Evolutionary conservation across 116 monocot genomes (phyloP).

Genomic region (Papilionanthe hybrid): DNA sequence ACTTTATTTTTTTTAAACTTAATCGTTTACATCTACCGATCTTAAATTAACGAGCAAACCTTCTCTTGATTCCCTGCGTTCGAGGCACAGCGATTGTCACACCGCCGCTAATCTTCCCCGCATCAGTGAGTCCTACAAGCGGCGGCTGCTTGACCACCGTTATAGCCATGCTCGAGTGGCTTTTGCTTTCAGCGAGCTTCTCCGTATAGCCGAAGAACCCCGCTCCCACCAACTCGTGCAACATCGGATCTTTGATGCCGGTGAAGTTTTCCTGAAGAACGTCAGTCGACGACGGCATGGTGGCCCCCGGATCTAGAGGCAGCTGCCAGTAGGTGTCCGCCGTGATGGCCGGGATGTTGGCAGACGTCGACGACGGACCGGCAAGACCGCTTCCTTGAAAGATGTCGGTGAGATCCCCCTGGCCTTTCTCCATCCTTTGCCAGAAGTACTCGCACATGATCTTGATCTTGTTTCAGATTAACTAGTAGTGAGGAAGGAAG

Average conservation of each 20-base stretch:
- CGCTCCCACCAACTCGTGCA: conserved; percentile 10
- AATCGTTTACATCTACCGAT: no score
- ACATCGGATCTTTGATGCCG: conserved; percentile 16
- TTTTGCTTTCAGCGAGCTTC: background rate
- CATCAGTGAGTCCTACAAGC: background rate
- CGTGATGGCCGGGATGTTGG: background rate
- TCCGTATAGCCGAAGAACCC: background rate
- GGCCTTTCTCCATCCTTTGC: conserved; percentile 30
- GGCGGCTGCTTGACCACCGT: background rate
- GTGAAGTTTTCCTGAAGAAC: conserved; percentile 26
- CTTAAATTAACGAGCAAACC: conserved; percentile 20
- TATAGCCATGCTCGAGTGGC: background rate
- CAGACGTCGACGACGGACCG: background rate
- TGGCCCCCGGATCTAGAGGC: background rate
- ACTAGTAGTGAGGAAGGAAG: no score
- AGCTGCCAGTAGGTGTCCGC: no score
- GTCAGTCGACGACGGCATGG: conserved; percentile 12
- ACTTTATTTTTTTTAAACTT: no score
- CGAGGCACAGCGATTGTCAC: conserved; percentile 41
- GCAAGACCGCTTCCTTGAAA: conserved; percentile 34
- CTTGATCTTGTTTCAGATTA: background rate
- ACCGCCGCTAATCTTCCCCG: background rate
- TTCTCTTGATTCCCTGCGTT: conserved; percentile 45
- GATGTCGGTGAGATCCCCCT: conserved; percentile 76
- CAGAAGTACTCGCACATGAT: conserved; percentile 66